phyloP scores from a whole-genome alignment of 2,329 filamentous ascomycete genomes.

The Xylaria sp. region DNA sequence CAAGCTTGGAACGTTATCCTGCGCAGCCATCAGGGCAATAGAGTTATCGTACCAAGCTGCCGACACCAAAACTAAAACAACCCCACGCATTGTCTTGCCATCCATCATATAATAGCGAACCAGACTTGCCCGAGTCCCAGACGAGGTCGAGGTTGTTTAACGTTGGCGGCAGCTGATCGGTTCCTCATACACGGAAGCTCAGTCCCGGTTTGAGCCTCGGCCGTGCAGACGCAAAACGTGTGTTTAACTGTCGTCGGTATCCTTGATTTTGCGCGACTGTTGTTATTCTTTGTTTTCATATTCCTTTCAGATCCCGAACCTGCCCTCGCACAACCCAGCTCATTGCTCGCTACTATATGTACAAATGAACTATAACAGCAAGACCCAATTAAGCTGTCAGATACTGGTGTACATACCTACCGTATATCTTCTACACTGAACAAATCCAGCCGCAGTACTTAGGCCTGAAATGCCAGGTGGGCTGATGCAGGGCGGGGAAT shows the following conservation, averaged over 20 bases:
- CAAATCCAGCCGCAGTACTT: background rate
- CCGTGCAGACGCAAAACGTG: background rate
- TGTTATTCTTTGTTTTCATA: background rate
- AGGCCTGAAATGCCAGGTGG: background rate
- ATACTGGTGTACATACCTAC: too few relatives aligned
- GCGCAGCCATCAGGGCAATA: too few relatives aligned
- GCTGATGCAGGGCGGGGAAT: background rate
- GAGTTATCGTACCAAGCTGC: too few relatives aligned
- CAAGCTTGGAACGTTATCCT: too few relatives aligned
- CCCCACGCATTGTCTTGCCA: too few relatives aligned
- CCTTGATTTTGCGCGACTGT: background rate
- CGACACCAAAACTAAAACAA: too few relatives aligned
- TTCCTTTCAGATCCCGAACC: background rate
- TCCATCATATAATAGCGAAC: too few relatives aligned
- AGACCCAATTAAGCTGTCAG: too few relatives aligned
- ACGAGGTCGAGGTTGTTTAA: background rate
- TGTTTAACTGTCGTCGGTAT: background rate
- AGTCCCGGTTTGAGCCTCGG: constrained; percentile 2
- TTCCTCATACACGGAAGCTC: background rate
- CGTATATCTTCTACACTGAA: too few relatives aligned
- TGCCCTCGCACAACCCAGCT: background rate
- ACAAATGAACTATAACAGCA: background rate
- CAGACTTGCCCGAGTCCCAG: too few relatives aligned
- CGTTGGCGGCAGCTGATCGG: background rate
- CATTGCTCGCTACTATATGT: background rate